Percentiles rank a stretch among this genome's conserved stretches.
phyloP scores from a whole-genome alignment of 164 flowering plant species.

The Umbilicus rupestris region DNA sequence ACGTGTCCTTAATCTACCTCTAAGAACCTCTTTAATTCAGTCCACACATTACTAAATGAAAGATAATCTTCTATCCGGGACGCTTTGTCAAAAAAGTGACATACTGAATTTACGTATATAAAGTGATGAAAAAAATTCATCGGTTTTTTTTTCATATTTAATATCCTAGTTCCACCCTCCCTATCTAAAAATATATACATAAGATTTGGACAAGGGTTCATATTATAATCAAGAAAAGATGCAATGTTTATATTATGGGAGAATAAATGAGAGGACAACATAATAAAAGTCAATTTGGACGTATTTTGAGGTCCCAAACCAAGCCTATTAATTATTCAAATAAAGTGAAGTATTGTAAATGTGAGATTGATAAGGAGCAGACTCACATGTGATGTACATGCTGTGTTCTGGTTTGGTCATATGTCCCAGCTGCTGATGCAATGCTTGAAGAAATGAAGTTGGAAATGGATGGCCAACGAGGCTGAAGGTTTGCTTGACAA shows the following conservation, averaged over 20 bases:
- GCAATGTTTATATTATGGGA: too few species aligned
- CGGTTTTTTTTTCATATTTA: too few species aligned
- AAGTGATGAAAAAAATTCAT: too few species aligned
- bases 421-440: neutral
- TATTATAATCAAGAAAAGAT: neutral
- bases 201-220: too few species aligned
- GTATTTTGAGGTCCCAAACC: neutral
- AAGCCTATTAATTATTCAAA: neutral
- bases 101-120: too few species aligned
- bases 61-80: too few species aligned
- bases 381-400: neutral
- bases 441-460: neutral
- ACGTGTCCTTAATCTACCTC: neutral
- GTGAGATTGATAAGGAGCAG: neutral
- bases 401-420: neutral
- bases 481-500: neutral
- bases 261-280: too few species aligned
- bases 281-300: neutral
- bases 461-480: neutral
- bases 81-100: too few species aligned
- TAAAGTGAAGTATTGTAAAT: neutral
- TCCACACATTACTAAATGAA: too few species aligned
- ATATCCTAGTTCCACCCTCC: too few species aligned
- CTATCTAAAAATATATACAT: too few species aligned
- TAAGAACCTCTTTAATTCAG: too few species aligned